These are phyloP conservation scores for Stygiomarasmius scandens DNA, from an alignment of 1,284 basidiomycete genomes.

Conservation along the genomic window DNA sequence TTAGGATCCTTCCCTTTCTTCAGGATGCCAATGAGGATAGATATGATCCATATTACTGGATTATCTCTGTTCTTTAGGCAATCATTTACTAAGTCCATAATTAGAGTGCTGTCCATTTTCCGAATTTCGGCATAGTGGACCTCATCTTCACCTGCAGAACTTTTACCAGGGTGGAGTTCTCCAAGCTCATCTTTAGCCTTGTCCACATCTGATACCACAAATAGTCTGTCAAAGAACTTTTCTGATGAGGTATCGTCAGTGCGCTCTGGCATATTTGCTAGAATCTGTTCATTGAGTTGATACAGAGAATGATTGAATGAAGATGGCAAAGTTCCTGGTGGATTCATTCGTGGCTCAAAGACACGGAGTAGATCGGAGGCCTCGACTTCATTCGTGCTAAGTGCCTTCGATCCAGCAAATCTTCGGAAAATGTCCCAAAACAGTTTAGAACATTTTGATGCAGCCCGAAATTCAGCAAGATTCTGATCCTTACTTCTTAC, in stretches of 20 bases:
- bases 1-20: too few relatives aligned
- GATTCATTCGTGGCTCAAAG: background rate
- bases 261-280: background rate
- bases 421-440: background rate
- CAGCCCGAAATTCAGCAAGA: too few relatives aligned
- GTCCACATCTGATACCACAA: background rate
- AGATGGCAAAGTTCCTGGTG: background rate
- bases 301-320: background rate
- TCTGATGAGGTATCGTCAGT: too few relatives aligned
- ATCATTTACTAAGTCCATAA: too few relatives aligned
- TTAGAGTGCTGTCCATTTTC: conserved; percentile 4
- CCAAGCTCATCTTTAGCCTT: background rate
- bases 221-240: background rate
- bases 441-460: too few relatives aligned
- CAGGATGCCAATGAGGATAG: too few relatives aligned
- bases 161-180: background rate
- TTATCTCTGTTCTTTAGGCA: too few relatives aligned
- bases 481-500: too few relatives aligned
- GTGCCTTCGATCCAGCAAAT: background rate
- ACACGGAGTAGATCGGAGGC: background rate
- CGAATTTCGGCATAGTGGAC: conserved; percentile 5
- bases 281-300: background rate
- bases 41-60: too few relatives aligned
- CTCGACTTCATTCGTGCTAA: background rate
- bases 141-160: conserved; percentile 3